Evolutionary conservation across 345 rosid species (phyloP).

Genomic region (Populus tremula): DNA sequence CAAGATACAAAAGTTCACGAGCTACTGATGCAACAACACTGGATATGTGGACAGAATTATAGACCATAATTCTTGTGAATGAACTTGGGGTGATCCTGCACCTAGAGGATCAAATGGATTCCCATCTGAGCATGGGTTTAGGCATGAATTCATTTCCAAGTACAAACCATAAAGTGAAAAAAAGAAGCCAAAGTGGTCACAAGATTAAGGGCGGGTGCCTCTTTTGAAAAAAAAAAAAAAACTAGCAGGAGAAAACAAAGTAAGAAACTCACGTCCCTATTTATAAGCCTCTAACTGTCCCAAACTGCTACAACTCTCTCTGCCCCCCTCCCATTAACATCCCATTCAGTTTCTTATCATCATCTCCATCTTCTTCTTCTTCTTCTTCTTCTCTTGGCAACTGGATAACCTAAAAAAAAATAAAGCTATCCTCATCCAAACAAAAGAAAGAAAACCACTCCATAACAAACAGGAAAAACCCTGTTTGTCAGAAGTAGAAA

Average conservation of each 20-base stretch:
- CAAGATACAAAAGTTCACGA: neutral
- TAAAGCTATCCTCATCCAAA: neutral
- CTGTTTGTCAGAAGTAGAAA: neutral
- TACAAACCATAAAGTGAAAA: constrained; percentile 31
- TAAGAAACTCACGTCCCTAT: constrained; percentile 52
- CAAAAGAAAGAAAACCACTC: neutral
- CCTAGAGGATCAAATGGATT: constrained; percentile 15
- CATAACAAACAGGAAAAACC: neutral
- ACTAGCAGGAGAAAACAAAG: constrained; percentile 10
- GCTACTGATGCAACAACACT: neutral
- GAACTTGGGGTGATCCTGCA: constrained; percentile 5
- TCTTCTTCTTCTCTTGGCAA: constrained; percentile 1
- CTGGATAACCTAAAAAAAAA: neutral
- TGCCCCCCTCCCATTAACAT: constrained; percentile 19
- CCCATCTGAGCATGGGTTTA: constrained; percentile 9
- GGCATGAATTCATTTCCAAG: constrained; percentile 23
- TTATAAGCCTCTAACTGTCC: constrained; percentile 46
- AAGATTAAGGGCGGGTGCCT: constrained; percentile 50
- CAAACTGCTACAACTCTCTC: constrained; percentile 35
- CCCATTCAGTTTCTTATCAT: constrained; percentile 21
- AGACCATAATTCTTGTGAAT: constrained; percentile 1
- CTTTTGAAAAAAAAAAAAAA: constrained; percentile 43
- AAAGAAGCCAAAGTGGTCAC: constrained; percentile 47
- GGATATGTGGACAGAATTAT: no score
- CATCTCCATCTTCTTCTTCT: neutral